These are phyloP conservation scores for Kockiozyma suomiensis DNA, from an alignment of 805 yeast species.

Conservation along the genomic window DNA sequence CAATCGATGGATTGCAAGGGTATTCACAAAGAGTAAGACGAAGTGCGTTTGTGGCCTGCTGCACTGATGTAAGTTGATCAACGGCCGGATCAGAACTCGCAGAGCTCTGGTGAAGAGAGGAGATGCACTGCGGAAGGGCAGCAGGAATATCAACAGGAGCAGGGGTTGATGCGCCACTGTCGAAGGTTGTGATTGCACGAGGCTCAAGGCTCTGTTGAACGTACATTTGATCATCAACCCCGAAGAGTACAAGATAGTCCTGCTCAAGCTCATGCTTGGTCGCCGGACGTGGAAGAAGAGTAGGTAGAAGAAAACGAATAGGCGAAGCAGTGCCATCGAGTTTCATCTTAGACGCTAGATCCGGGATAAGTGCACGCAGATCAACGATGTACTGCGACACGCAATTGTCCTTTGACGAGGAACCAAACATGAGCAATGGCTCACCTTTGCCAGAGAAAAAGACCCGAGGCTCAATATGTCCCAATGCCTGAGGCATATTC, in stretches of 20 bases:
- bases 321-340: slow-evolving; percentile 9
- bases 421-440: slow-evolving; percentile 27
- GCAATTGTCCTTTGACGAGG: slow-evolving; percentile 12
- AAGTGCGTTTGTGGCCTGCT: slow-evolving; percentile 31
- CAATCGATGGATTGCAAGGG: slow-evolving; percentile 30
- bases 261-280: slow-evolving; percentile 13
- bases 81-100: neutral
- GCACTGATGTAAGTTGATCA: neutral
- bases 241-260: slow-evolving; percentile 23
- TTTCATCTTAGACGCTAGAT: slow-evolving; percentile 15
- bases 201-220: slow-evolving; percentile 24
- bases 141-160: neutral
- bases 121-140: slow-evolving; percentile 13
- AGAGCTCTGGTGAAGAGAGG: slow-evolving; percentile 1
- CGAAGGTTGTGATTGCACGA: slow-evolving; percentile 13
- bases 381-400: slow-evolving; percentile 24
- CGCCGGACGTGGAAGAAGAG: slow-evolving; percentile 7
- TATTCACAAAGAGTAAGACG: slow-evolving; percentile 32
- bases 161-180: neutral
- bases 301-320: slow-evolving; percentile 12
- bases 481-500: neutral
- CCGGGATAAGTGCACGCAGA: slow-evolving; percentile 26
- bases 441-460: slow-evolving; percentile 29
- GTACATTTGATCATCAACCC: slow-evolving; percentile 1
- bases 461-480: slow-evolving; percentile 27